phyloP scores from a whole-genome alignment of 2,329 filamentous ascomycete genomes.

The Colletotrichum abscissum region DNA sequence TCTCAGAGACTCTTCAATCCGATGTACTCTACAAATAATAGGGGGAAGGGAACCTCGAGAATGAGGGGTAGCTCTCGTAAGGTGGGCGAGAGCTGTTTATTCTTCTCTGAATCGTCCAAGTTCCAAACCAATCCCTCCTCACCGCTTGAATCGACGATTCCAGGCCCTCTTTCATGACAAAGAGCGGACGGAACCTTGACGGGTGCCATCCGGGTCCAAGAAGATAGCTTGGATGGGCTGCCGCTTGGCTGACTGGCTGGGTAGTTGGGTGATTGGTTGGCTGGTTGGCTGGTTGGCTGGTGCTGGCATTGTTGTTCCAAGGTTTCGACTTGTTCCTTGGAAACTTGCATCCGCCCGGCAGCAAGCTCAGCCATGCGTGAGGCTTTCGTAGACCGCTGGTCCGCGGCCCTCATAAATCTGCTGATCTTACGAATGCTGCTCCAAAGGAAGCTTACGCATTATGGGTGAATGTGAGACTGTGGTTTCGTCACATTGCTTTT shows the following conservation, averaged over 20 bases:
- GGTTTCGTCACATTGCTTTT: neutral
- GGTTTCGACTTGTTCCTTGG: neutral
- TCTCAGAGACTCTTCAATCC: conserved; percentile 5
- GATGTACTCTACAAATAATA: neutral
- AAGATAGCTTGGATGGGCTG: neutral
- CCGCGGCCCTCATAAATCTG: neutral
- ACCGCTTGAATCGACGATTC: neutral
- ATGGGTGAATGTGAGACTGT: neutral
- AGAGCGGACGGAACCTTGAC: neutral
- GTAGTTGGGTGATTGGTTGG: neutral
- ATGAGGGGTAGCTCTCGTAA: conserved; percentile 16
- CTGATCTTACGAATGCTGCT: neutral
- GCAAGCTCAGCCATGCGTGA: neutral
- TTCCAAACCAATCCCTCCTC: neutral
- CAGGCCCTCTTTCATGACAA: neutral
- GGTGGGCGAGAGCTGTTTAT: neutral
- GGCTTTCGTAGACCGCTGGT: neutral
- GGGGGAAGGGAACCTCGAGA: neutral
- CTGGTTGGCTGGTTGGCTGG: neutral
- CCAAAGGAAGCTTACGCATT: neutral
- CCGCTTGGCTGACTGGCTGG: neutral
- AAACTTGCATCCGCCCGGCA: neutral
- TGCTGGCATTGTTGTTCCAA: neutral
- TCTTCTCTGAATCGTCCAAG: neutral
- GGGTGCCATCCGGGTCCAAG: neutral